phyloP scores from a whole-genome alignment of 192 early-diverging fungal genomes.

The Umbelopsis sp. region DNA sequence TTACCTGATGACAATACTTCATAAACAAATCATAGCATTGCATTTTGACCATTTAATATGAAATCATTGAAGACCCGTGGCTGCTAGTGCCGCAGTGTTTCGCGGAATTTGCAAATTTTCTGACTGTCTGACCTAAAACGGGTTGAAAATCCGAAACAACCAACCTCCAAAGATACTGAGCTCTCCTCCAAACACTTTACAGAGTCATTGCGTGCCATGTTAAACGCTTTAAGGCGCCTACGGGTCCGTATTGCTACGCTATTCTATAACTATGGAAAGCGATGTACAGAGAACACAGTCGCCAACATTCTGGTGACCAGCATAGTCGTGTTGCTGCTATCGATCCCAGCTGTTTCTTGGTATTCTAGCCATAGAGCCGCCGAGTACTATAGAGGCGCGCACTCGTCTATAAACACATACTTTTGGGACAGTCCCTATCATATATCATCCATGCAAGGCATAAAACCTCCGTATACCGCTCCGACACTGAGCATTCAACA shows the following conservation, averaged over 20 bases:
- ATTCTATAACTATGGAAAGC: conserved; percentile 9
- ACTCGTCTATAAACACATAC: conserved; percentile 11
- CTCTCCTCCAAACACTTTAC: not conserved
- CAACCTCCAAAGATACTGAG: not conserved
- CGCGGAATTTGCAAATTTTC: conserved; percentile 5
- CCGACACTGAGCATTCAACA: conserved; percentile 22
- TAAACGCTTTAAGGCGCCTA: conserved; percentile 17
- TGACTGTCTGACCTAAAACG: not conserved
- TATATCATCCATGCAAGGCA: conserved; percentile 2
- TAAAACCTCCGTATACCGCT: conserved; percentile 1
- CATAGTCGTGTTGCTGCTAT: not conserved
- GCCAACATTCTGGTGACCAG: not conserved
- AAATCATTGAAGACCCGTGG: not conserved
- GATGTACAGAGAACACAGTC: not conserved
- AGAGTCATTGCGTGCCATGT: conserved; percentile 4
- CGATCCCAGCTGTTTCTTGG: conserved; percentile 2
- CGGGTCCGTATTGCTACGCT: not conserved
- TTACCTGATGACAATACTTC: too few species aligned
- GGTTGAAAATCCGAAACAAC: conserved; percentile 6
- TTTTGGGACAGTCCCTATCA: conserved; percentile 16
- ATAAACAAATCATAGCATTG: too few species aligned
- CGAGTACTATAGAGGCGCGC: conserved; percentile 1
- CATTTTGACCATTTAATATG: too few species aligned
- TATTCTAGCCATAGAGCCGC: conserved; percentile 8
- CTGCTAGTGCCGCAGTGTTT: not conserved